These are phyloP conservation scores for Insectozyma bohioensis DNA, from an alignment of 1,139 yeast species.

Conservation along the genomic window DNA sequence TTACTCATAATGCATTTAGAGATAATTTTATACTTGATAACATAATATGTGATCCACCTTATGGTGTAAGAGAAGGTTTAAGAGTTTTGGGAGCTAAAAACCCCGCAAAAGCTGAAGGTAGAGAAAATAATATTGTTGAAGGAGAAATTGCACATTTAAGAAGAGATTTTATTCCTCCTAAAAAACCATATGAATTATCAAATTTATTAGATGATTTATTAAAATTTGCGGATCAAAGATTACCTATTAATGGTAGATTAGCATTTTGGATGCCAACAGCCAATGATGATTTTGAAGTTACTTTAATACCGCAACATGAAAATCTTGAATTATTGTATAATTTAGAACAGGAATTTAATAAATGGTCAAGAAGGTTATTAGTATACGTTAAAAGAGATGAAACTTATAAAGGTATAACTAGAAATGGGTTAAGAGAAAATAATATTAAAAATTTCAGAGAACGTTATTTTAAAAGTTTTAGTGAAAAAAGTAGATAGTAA, in stretches of 20 bases:
- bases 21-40: slow-evolving; percentile 64
- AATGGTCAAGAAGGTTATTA: slow-evolving; percentile 86
- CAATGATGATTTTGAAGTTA: slow-evolving; percentile 76
- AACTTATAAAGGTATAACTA: slow-evolving; percentile 56
- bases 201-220: slow-evolving; percentile 74
- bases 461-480: slow-evolving; percentile 74
- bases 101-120: slow-evolving; percentile 54
- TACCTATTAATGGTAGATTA: slow-evolving; percentile 74
- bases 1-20: slow-evolving; percentile 85
- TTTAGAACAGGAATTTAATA: slow-evolving; percentile 84
- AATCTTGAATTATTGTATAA: slow-evolving; percentile 68
- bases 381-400: slow-evolving; percentile 73
- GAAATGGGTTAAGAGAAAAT: slow-evolving; percentile 42
- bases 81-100: slow-evolving; percentile 87
- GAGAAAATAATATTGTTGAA: slow-evolving; percentile 67
- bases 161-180: slow-evolving; percentile 87
- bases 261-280: slow-evolving; percentile 99
- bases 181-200: slow-evolving; percentile 83
- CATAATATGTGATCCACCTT: slow-evolving; percentile 95
- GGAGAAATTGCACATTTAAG: slow-evolving; percentile 79
- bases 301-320: slow-evolving; percentile 77
- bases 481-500: slow-evolving; percentile 29
- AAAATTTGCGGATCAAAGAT: slow-evolving; percentile 65
- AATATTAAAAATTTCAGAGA: slow-evolving; percentile 67
- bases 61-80: slow-evolving; percentile 94